Percentiles rank a stretch among this genome's conserved stretches.
Conservation (phyloP, 2,329 filamentous ascomycete species). For the Ilyonectria destructans region DNA sequence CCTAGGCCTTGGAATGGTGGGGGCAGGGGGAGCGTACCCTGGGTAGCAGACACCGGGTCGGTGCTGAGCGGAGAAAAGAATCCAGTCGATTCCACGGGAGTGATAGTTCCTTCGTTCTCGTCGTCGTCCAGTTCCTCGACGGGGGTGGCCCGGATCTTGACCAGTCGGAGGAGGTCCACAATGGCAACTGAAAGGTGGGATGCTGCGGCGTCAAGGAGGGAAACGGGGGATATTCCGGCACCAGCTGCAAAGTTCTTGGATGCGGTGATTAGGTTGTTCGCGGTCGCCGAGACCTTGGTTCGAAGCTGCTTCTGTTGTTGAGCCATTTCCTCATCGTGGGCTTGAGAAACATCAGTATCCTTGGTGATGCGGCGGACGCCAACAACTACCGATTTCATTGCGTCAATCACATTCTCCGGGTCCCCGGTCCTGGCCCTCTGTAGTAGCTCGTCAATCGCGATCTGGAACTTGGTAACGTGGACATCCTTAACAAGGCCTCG, state of each 20-base stretch:
- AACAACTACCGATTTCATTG: conserved; percentile 89
- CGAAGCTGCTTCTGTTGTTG: conserved; percentile 81
- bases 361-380: conserved; percentile 88
- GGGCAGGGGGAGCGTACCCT: conserved; percentile 64
- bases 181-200: conserved; percentile 90
- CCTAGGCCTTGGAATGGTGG: conserved; percentile 73
- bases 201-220: conserved; percentile 91
- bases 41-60: conserved; percentile 51
- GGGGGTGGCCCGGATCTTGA: conserved; percentile 87
- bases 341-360: conserved; percentile 77
- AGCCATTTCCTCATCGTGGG: conserved; percentile 67
- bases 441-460: conserved; percentile 92
- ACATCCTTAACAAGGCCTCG: conserved; percentile 90
- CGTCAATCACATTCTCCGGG: conserved; percentile 82
- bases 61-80: conserved; percentile 77
- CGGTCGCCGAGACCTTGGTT: conserved; percentile 88
- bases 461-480: conserved; percentile 95
- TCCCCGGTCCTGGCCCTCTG: conserved; percentile 82
- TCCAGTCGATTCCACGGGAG: conserved; percentile 77
- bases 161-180: conserved; percentile 86
- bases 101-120: conserved; percentile 78
- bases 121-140: conserved; percentile 84
- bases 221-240: conserved; percentile 91
- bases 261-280: conserved; percentile 95
- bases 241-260: conserved; percentile 91